A percentile compares a stretch with the other conserved stretches of the same genome.
phyloP scores from a whole-genome alignment of 1,284 basidiomycete species.

The Cryptococcus sp. region DNA sequence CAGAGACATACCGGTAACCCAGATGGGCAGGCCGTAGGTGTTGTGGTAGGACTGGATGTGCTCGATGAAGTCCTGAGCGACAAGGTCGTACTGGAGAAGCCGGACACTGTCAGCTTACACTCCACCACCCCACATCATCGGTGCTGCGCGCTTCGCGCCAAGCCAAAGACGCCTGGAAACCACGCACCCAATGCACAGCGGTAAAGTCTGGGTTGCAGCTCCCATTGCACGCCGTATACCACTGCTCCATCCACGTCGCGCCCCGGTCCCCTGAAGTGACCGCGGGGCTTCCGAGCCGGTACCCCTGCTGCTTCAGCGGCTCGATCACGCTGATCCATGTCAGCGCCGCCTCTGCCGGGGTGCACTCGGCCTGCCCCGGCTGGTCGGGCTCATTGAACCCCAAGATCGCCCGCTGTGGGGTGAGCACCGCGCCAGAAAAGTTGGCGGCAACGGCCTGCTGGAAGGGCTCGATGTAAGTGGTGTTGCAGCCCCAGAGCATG shows the following conservation, averaged over 20 bases:
- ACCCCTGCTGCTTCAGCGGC: constrained; percentile 37
- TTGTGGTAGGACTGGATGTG: constrained; percentile 58
- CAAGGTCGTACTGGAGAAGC: constrained; percentile 57
- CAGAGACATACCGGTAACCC: constrained; percentile 69
- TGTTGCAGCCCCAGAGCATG: constrained; percentile 38
- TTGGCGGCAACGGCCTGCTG: constrained; percentile 14
- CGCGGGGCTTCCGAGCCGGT: constrained; percentile 52
- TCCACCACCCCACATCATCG: no score
- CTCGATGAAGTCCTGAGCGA: constrained; percentile 54
- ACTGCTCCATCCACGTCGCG: constrained; percentile 52
- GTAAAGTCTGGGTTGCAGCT: constrained; percentile 54
- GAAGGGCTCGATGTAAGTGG: constrained; percentile 21
- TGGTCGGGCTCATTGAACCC: constrained; percentile 37
- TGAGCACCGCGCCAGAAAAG: constrained; percentile 18
- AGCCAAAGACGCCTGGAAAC: background rate
- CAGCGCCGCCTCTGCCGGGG: constrained; percentile 23
- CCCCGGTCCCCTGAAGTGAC: constrained; percentile 51
- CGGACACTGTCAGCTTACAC: no score
- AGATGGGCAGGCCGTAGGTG: constrained; percentile 56
- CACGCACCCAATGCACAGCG: constrained; percentile 48
- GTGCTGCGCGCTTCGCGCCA: background rate
- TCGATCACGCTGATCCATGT: constrained; percentile 30
- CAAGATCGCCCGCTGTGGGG: constrained; percentile 20
- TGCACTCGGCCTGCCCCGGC: constrained; percentile 25
- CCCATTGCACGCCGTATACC: constrained; percentile 48